Base-by-base conservation (phyloP, 1,139 yeast genomes). In the Scheffersomyces quercinus region DNA sequence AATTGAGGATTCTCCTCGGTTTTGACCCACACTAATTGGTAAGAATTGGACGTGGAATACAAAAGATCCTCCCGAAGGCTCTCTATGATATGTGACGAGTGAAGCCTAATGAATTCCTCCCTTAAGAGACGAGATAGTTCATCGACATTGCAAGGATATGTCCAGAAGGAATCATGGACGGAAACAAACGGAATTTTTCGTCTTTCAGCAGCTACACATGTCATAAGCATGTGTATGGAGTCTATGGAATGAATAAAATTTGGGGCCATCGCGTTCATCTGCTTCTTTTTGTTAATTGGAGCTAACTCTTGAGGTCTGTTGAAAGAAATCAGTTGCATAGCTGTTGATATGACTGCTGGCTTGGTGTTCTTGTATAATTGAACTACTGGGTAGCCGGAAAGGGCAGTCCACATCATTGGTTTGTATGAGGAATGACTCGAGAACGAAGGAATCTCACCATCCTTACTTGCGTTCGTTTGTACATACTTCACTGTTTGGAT, bases 151-250 rank as follows among this genome's bases (percentile, higher is more conserved):
- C 58, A 39, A 0, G 77, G 64, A 47, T 67, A 63, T 2, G 78
- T 73, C 79, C 79, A 73, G 47, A 62, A 73, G 9, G 77, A 70
- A 50, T 73, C 79, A 51, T 73, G 79, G 3, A 73, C 75, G 0
- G 76, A 63, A 1, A 63, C 72, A 56, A 73, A 72, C 6, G 65
- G 53, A 11, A 71, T 50, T 0, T 49, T 47, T 1, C 43, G 39
- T 4, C 46, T 32, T 12, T 47, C 36, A 3, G 69, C 64, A 3
- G 57, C 61, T 24, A 60, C 41, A 30, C 70, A 60, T 0, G 77
- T 70, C 68, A 72, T 63, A 29, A 62, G 49, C 64, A 73, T 59
- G 49, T 73, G 79, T 1, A 65, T 55, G 0, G 78, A 65, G 48
- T 73, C 79, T 11, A 73, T 46, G 3, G 77, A 72, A 51, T 74